These are phyloP conservation scores for Catharanthus roseus DNA, from an alignment of 257 asterid species.

Conservation along the genomic window DNA sequence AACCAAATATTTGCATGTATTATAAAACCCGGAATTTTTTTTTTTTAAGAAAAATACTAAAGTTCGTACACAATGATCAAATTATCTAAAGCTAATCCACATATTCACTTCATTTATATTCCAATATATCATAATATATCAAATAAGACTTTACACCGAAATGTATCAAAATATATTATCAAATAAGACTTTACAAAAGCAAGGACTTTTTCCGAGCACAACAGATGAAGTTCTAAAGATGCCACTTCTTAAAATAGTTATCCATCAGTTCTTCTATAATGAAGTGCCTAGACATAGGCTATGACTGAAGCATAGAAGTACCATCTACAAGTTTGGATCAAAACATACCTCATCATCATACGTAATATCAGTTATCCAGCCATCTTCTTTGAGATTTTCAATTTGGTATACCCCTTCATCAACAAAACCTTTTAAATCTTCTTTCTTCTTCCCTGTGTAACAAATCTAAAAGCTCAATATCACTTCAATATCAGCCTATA, in stretches of 20 bases:
- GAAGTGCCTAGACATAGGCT: neutral
- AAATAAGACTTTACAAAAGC: too few species aligned
- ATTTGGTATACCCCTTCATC: slow-evolving; percentile 86
- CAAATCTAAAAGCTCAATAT: neutral
- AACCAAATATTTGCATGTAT: too few species aligned
- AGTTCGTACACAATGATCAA: too few species aligned
- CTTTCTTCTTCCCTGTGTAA: slow-evolving; percentile 64
- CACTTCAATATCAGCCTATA: slow-evolving; percentile 8
- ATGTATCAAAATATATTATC: too few species aligned
- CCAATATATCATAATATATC: too few species aligned
- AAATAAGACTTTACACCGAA: too few species aligned
- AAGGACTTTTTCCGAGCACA: neutral
- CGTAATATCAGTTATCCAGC: slow-evolving; percentile 94
- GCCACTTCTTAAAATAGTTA: neutral
- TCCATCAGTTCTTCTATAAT: neutral
- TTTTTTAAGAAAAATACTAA: too few species aligned
- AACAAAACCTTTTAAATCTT: slow-evolving; percentile 73
- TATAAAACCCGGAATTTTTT: too few species aligned
- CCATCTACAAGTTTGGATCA: slow-evolving; percentile 4
- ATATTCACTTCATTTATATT: too few species aligned
- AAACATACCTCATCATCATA: slow-evolving; percentile 90
- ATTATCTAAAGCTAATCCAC: too few species aligned
- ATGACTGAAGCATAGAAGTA: neutral
- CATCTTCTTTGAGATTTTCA: slow-evolving; percentile 77
- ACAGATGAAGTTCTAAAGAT: neutral